Evolutionary conservation across 2,329 filamentous ascomycete species (phyloP).

Genomic region (Waltergamsia citrina): DNA sequence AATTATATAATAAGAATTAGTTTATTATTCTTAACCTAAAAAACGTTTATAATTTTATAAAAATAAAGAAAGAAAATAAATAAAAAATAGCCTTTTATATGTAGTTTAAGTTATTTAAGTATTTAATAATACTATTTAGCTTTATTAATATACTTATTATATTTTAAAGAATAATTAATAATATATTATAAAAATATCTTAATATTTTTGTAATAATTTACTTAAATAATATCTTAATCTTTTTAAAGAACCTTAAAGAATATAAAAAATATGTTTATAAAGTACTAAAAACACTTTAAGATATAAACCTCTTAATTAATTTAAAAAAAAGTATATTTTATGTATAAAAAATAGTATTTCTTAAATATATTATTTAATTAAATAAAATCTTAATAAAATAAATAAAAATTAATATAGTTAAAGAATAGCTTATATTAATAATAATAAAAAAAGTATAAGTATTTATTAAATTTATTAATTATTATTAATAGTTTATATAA

Average conservation of each 20-base stretch:
- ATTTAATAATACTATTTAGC: no score
- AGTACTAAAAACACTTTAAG: constrained; percentile 8
- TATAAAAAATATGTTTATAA: constrained; percentile 8
- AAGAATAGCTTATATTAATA: constrained; percentile 1
- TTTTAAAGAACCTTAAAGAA: constrained; percentile 1
- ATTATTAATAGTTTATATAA: constrained; percentile 1
- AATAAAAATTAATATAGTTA: constrained; percentile 7
- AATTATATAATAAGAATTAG: not conserved
- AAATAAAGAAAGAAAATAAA: not conserved
- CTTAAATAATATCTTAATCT: constrained; percentile 2
- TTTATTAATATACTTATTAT: no score
- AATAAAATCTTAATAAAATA: constrained; percentile 8
- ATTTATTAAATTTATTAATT: constrained; percentile 4
- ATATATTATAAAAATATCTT: constrained; percentile 1
- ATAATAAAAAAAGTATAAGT: constrained; percentile 2
- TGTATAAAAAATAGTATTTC: not conserved
- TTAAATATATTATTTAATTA: not conserved
- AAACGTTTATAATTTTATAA: not conserved
- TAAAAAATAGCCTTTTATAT: not conserved
- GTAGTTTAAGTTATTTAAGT: not conserved
- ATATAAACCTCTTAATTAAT: constrained; percentile 9
- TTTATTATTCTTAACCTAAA: constrained; percentile 1
- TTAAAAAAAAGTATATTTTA: no score
- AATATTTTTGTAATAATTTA: constrained; percentile 1
- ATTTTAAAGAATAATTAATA: no score